These are phyloP conservation scores for Yamadazyma taylorii DNA, from an alignment of 1,139 yeast species.

Conservation along the genomic window DNA sequence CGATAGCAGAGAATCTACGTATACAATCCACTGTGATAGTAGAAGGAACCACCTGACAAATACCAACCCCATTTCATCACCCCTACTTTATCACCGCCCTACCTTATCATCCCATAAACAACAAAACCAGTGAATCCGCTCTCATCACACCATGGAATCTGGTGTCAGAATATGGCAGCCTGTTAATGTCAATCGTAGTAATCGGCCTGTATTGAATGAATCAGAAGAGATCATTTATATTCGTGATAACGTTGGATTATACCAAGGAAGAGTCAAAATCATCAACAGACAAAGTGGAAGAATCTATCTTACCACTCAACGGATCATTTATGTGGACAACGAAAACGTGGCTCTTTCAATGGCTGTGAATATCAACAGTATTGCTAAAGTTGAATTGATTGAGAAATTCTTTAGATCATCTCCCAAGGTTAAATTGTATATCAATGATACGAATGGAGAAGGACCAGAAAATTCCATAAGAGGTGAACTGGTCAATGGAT, in stretches of 20 bases:
- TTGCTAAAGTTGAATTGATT: conserved; percentile 26
- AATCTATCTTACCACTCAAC: conserved; percentile 67
- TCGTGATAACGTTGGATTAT: conserved; percentile 61
- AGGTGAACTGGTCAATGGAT: no score
- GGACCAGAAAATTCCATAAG: no score
- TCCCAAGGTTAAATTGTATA: conserved; percentile 60
- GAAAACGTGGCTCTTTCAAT: conserved; percentile 44
- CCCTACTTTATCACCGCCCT: no score
- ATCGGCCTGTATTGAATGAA: conserved; percentile 44
- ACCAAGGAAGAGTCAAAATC: conserved; percentile 70
- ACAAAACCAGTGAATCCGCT: no score
- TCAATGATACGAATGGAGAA: no score
- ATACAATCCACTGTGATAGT: no score
- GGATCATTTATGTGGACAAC: conserved; percentile 75
- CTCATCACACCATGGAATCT: conserved; percentile 3
- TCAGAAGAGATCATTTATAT: conserved; percentile 47
- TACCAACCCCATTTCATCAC: no score
- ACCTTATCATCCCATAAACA: no score
- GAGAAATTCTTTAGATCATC: conserved; percentile 75
- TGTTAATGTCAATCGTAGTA: conserved; percentile 42
- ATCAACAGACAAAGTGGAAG: conserved; percentile 70
- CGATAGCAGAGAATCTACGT: no score
- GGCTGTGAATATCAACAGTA: conserved; percentile 45
- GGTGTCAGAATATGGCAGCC: conserved; percentile 35
- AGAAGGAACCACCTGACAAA: no score